phyloP scores from a whole-genome alignment of 1,284 basidiomycete genomes.

The Sporisorium scitamineum region DNA sequence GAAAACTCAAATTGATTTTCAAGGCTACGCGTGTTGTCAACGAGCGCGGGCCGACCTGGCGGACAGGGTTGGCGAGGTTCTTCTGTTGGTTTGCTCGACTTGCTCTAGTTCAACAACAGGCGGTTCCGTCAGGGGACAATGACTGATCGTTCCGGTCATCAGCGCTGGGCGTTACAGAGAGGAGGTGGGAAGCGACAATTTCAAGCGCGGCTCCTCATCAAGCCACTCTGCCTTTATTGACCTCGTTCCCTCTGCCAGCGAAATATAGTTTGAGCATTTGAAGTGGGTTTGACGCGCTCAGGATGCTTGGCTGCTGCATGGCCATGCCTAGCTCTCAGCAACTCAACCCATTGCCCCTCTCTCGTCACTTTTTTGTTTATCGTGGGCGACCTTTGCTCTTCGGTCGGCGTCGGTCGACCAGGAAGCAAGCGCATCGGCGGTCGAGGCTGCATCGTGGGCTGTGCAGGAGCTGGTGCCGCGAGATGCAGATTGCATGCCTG shows the following conservation, averaged over 20 bases:
- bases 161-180: no score
- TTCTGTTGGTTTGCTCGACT: neutral
- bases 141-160: no score
- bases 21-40: conserved; percentile 7
- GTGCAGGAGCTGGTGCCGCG: no score
- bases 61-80: neutral
- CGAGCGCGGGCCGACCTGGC: neutral
- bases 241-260: neutral
- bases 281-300: neutral
- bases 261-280: neutral
- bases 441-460: no score
- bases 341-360: neutral
- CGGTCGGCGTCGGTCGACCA: no score
- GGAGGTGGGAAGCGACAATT: no score
- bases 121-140: no score
- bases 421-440: no score
- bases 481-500: no score
- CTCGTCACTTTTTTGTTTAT: neutral
- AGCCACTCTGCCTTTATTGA: no score
- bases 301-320: neutral
- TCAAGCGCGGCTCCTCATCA: no score
- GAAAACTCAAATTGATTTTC: neutral
- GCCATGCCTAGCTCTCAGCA: neutral
- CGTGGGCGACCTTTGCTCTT: no score
- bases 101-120: neutral